phyloP scores from a whole-genome alignment of 257 asterid genomes.

The Lycium barbarum region DNA sequence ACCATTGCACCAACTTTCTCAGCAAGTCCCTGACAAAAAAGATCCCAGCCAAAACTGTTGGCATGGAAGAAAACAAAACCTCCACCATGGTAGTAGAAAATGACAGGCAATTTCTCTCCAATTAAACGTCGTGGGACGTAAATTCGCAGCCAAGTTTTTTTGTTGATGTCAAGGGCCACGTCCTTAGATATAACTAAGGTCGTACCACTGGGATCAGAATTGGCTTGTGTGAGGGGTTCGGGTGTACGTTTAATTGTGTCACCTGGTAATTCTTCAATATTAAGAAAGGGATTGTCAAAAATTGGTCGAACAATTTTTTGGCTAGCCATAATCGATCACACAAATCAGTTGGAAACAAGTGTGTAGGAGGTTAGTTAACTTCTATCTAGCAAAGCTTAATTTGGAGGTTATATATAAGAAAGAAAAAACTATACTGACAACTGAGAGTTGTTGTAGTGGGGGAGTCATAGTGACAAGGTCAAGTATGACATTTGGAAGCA shows the following conservation, averaged over 20 bases:
- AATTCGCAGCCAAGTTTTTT: slow-evolving; percentile 56
- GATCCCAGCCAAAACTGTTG: slow-evolving; percentile 36
- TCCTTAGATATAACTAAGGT: slow-evolving; percentile 55
- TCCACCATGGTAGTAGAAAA: slow-evolving; percentile 61
- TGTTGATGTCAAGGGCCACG: slow-evolving; percentile 40
- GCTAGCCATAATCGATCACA: slow-evolving; percentile 27
- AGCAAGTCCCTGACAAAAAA: slow-evolving; percentile 45
- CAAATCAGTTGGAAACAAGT: not conserved
- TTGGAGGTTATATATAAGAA: not conserved
- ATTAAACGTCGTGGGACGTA: slow-evolving; percentile 44
- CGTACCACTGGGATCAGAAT: slow-evolving; percentile 34
- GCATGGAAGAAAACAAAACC: slow-evolving; percentile 54
- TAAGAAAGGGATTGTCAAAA: slow-evolving; percentile 49
- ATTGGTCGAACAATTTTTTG: slow-evolving; percentile 39
- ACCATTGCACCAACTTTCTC: slow-evolving; percentile 42
- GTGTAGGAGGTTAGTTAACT: not conserved
- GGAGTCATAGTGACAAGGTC: too few species aligned
- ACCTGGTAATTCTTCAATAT: slow-evolving; percentile 38
- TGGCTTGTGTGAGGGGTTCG: slow-evolving; percentile 36
- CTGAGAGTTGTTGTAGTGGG: too few species aligned
- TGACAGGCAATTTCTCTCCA: slow-evolving; percentile 47
- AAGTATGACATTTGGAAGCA: too few species aligned
- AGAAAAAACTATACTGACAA: too few species aligned
- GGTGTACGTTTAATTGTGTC: slow-evolving; percentile 46
- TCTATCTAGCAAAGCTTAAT: not conserved